Conservation (phyloP, 331 rosid genomes). For the Quercus lobata region DNA sequence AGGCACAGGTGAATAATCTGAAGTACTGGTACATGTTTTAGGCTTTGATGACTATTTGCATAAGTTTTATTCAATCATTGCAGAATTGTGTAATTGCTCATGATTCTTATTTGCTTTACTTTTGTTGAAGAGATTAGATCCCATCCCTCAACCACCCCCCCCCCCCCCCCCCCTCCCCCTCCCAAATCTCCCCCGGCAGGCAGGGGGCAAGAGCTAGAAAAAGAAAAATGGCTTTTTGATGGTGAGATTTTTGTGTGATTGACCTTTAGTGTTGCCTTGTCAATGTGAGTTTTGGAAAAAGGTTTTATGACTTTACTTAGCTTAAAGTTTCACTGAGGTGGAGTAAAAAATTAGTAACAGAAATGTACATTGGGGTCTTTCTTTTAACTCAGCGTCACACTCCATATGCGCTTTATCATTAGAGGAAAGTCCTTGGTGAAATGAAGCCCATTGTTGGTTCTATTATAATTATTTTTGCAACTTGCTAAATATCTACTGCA, state of each 20-base stretch:
- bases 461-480: background rate
- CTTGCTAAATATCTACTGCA: background rate
- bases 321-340: background rate
- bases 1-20: constrained; percentile 47
- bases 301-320: background rate
- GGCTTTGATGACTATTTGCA: constrained; percentile 45
- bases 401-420: background rate
- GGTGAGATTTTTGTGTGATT: no score
- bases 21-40: constrained; percentile 38
- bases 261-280: background rate
- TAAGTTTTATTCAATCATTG: constrained; percentile 38
- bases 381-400: background rate
- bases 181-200: background rate
- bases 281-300: background rate
- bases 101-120: constrained; percentile 14
- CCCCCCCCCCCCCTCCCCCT: background rate
- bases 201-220: background rate
- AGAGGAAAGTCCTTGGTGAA: background rate
- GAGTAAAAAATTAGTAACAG: background rate
- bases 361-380: background rate
- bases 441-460: background rate
- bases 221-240: background rate
- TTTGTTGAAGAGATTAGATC: constrained; percentile 3
- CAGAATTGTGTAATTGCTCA: constrained; percentile 42
- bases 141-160: background rate